phyloP scores from a whole-genome alignment of 2,329 filamentous ascomycete species.

The Juglanconis juglandina region DNA sequence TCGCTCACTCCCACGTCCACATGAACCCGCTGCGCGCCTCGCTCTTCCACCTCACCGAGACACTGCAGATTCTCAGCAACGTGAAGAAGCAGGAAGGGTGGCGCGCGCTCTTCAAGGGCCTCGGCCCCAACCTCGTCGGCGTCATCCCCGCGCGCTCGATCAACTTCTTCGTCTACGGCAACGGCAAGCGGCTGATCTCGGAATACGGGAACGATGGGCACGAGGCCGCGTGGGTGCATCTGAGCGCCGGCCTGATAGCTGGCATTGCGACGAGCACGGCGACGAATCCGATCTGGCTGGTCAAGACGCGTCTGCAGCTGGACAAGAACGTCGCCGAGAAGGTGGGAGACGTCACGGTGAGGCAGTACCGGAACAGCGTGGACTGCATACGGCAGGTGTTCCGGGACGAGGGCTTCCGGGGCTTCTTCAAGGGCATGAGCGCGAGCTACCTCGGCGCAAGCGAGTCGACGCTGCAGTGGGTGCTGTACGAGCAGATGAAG shows the following conservation, averaged over 20 bases:
- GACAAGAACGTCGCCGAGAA: conserved; percentile 76
- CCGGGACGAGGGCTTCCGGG: conserved; percentile 72
- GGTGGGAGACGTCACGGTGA: conserved; percentile 48
- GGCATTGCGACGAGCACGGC: conserved; percentile 84
- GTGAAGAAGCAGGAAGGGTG: conserved; percentile 80
- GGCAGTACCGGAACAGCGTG: conserved; percentile 81
- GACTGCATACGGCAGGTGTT: conserved; percentile 85
- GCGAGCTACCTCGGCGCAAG: conserved; percentile 88
- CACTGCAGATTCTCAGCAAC: conserved; percentile 76
- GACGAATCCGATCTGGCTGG: conserved; percentile 94
- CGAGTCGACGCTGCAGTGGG: conserved; percentile 89
- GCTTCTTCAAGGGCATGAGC: conserved; percentile 85
- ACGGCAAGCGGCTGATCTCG: conserved; percentile 79
- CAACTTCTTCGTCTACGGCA: conserved; percentile 92
- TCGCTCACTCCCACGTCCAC: conserved; percentile 43
- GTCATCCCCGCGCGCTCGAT: conserved; percentile 87
- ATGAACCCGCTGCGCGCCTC: conserved; percentile 65
- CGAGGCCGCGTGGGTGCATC: conserved; percentile 72
- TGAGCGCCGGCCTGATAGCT: conserved; percentile 71
- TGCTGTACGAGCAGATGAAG: conserved; percentile 93
- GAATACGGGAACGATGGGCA: conserved; percentile 68
- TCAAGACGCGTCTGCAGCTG: conserved; percentile 89
- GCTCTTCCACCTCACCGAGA: conserved; percentile 76
- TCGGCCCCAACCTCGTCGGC: conserved; percentile 85
- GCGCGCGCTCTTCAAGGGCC: conserved; percentile 86